Conservation (phyloP, 148 eudicot species). For the Fallopia convolvulus region DNA sequence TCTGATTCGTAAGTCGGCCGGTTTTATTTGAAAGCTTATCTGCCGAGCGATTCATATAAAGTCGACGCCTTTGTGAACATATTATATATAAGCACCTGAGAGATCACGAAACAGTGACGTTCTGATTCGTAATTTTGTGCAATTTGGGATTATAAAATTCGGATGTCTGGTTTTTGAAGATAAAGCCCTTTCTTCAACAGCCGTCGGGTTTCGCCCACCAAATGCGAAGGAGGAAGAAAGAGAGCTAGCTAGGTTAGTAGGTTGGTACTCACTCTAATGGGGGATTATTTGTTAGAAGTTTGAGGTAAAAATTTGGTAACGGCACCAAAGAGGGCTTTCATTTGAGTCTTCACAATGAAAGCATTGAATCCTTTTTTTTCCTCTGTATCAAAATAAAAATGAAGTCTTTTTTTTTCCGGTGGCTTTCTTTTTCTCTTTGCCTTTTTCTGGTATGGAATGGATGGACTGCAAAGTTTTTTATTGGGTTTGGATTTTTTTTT, state of each 20-base stretch:
- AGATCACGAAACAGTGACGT: background rate
- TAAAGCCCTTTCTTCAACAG: background rate
- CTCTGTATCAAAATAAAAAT: background rate
- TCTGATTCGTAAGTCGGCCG: background rate
- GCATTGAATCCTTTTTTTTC: background rate
- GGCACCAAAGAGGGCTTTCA: background rate
- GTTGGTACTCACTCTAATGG: constrained; percentile 3
- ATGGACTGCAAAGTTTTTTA: constrained; percentile 6
- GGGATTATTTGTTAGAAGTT: background rate
- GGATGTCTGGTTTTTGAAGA: background rate
- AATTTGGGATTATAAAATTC: background rate
- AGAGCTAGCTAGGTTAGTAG: background rate
- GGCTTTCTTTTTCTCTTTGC: background rate
- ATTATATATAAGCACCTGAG: background rate
- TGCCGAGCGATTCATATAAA: background rate
- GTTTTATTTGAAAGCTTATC: background rate
- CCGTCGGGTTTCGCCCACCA: constrained; percentile 6
- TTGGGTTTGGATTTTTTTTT: background rate
- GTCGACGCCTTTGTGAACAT: background rate
- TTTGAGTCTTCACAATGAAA: background rate
- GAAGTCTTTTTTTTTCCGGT: background rate
- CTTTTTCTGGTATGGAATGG: background rate
- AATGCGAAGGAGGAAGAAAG: background rate
- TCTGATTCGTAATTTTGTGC: background rate
- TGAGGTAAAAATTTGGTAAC: background rate